Evolutionary conservation across 2,329 filamentous ascomycete species (phyloP).

Genomic region (Penicillium vulpinum): DNA sequence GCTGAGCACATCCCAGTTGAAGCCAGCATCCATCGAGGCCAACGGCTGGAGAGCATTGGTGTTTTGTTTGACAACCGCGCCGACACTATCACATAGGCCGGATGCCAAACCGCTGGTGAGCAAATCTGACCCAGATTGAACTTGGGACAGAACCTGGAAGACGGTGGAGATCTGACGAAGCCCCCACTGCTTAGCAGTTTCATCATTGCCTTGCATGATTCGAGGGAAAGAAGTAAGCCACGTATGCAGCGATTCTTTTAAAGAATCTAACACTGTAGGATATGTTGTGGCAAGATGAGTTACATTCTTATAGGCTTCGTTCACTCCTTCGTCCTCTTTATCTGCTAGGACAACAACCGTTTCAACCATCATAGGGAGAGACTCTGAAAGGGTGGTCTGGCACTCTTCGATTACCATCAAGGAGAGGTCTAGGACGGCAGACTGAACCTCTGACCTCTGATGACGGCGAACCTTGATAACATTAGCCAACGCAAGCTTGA

Average conservation of each 20-base stretch:
- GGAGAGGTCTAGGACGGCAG: slow-evolving; percentile 69
- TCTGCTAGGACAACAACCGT: slow-evolving; percentile 71
- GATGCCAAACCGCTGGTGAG: slow-evolving; percentile 38
- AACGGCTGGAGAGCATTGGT: slow-evolving; percentile 33
- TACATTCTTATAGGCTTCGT: slow-evolving; percentile 47
- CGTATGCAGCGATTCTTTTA: slow-evolving; percentile 72
- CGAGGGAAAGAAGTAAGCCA: slow-evolving; percentile 81
- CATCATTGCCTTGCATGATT: slow-evolving; percentile 80
- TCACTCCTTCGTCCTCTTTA: slow-evolving; percentile 45
- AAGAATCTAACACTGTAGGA: slow-evolving; percentile 59
- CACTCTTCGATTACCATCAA: slow-evolving; percentile 77
- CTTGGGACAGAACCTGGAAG: slow-evolving; percentile 63
- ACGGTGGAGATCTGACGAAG: slow-evolving; percentile 76
- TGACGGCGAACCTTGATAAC: slow-evolving; percentile 74
- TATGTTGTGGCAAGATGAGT: slow-evolving; percentile 64
- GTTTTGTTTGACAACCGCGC: slow-evolving; percentile 46
- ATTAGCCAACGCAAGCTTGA: slow-evolving; percentile 78
- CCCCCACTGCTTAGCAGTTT: slow-evolving; percentile 69
- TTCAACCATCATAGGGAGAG: slow-evolving; percentile 72
- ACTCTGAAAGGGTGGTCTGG: slow-evolving; percentile 68
- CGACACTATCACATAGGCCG: slow-evolving; percentile 73
- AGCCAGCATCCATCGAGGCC: slow-evolving; percentile 15
- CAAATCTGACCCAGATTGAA: slow-evolving; percentile 52
- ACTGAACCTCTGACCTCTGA: slow-evolving; percentile 66
- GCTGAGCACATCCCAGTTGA: slow-evolving; percentile 32